Evolutionary conservation across 495 filamentous ascomycete species (phyloP).

Genomic region (Neurospora hispaniola): DNA sequence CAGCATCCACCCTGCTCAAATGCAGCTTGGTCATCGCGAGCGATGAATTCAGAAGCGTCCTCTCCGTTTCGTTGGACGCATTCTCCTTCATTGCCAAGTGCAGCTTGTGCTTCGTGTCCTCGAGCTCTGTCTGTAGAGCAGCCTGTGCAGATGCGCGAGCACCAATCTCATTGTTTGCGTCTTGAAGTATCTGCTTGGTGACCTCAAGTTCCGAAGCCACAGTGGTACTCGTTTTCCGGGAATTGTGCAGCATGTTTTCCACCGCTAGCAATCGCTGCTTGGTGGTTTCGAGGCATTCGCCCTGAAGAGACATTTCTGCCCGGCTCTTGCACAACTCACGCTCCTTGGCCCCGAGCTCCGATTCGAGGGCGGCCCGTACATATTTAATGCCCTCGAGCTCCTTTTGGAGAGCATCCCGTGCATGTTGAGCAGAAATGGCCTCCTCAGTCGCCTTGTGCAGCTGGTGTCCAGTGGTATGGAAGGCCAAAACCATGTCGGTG

Average conservation of each 20-base stretch:
- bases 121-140: neutral
- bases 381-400: neutral
- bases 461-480: neutral
- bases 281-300: no score
- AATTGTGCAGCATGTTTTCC: no score
- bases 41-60: neutral
- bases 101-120: neutral
- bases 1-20: neutral
- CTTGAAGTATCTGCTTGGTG: no score
- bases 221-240: no score
- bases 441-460: neutral
- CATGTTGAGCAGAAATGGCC: neutral
- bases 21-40: neutral
- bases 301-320: no score
- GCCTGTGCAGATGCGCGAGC: neutral
- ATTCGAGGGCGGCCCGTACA: neutral
- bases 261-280: no score
- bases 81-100: neutral
- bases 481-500: neutral
- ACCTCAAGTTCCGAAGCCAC: no score
- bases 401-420: neutral
- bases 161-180: neutral
- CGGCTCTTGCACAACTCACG: no score
- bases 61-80: neutral
- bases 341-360: no score